Base-by-base conservation (phyloP, 371 early-diverging fungal genomes). In the Apophysomyces ossiformis region DNA sequence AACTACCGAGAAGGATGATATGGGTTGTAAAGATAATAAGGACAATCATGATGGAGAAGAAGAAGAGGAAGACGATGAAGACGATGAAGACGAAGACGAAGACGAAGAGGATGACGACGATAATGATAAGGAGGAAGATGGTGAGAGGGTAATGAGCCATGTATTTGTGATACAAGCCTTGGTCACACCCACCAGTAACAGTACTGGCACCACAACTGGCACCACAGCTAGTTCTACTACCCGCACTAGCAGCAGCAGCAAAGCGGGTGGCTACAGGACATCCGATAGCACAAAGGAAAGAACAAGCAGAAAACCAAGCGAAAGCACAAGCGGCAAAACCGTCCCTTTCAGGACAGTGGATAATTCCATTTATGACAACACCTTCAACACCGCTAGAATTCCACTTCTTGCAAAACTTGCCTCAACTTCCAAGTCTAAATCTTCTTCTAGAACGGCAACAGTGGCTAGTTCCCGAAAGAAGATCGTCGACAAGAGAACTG, bases 11-110 rank as follows among this genome's bases (percentile, higher is more conserved):
- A 9, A 45, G n/a, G 41, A 54, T 37, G 13, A 56, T 15, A 16
- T 57, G 15, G n/a, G 7, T 9, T 18, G 38, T 1, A n/a, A 58
- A 6, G 57, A 63, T 1, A 45, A 57, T 37, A 37, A 64, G 11
- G 58, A 64, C 1, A 38, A 45, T n/a, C 37, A 44, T 16, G 41
- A 60, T 18, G 56, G 54, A 0, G 54, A 66, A 0, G 65, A 65
- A 5, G 50, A 65, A 1, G 65, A 58, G 3, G 66, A 61, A 15
- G 63, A 54, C 11, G 43, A 32, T 57, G 61, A 60, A 7, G 57
- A 63, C 32, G 43, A 41, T 41, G 61, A 60, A 32, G 44, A 60
- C 0, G 60, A 21, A 11, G 46, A 66, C 26, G 26, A 66, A 60
- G 60, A 58, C 18, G 58, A 47, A 47, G 44, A 36, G 9, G 41